Evolutionary conservation across 345 rosid genomes (phyloP).

Genomic region (Corchorus capsularis): DNA sequence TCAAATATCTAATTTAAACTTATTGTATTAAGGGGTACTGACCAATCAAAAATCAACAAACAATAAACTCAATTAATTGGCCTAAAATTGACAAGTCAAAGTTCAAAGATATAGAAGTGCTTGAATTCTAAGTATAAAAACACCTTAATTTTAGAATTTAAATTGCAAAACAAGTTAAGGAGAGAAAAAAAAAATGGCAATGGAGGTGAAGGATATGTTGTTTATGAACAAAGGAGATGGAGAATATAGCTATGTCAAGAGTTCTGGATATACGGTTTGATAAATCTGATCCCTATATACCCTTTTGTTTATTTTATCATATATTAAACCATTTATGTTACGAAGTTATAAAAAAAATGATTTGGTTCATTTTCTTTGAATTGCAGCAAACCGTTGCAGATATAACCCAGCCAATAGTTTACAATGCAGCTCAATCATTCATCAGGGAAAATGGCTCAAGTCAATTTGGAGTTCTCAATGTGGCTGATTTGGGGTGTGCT

Average conservation of each 20-base stretch:
- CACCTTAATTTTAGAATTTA: no score
- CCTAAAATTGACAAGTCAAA: background rate
- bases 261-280: background rate
- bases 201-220: background rate
- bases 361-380: no score
- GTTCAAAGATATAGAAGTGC: no score
- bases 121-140: no score
- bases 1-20: no score
- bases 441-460: background rate
- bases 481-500: slow-evolving; percentile 83
- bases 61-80: background rate
- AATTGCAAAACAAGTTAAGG: background rate
- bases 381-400: background rate
- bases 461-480: background rate
- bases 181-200: background rate
- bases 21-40: no score
- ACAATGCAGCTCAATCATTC: background rate
- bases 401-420: background rate
- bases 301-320: background rate
- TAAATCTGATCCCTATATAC: no score
- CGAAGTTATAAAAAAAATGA: no score
- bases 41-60: no score
- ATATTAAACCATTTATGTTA: no score
- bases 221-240: background rate
- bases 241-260: background rate